Conservation (phyloP, 805 yeast genomes). For the Candida qinlingensis region DNA sequence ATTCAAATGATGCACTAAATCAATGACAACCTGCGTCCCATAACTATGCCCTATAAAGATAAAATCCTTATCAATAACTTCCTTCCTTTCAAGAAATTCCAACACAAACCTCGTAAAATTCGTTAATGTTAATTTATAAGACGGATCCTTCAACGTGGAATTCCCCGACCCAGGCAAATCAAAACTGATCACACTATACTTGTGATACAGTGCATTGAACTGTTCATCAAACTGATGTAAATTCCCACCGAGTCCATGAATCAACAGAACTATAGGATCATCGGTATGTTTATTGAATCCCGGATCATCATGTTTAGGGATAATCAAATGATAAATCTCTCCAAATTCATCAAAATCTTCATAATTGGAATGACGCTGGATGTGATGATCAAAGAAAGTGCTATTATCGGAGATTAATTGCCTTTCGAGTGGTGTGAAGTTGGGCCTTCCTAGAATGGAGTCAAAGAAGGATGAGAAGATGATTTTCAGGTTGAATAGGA, state of each 20-base stretch:
- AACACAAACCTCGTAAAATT: slow-evolving; percentile 14
- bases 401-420: slow-evolving; percentile 13
- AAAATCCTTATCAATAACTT: slow-evolving; percentile 19
- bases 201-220: slow-evolving; percentile 54
- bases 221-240: slow-evolving; percentile 74
- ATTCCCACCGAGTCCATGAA: slow-evolving; percentile 93
- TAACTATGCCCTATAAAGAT: slow-evolving; percentile 66
- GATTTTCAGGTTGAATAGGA: not conserved
- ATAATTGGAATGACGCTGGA: slow-evolving; percentile 7
- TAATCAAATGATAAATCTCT: slow-evolving; percentile 7
- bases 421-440: slow-evolving; percentile 14
- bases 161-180: slow-evolving; percentile 89
- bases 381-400: slow-evolving; percentile 13
- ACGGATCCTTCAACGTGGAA: slow-evolving; percentile 3
- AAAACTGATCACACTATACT: slow-evolving; percentile 59
- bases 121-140: slow-evolving; percentile 13
- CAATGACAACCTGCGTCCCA: slow-evolving; percentile 57
- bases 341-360: slow-evolving; percentile 9
- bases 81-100: slow-evolving; percentile 7
- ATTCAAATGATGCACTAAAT: slow-evolving; percentile 24
- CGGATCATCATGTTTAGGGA: slow-evolving; percentile 12
- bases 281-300: slow-evolving; percentile 4
- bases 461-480: not conserved
- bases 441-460: not conserved
- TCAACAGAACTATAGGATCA: slow-evolving; percentile 42